Evolutionary conservation across 176 grass and related monocot species (phyloP), one percentile per base, ranked within the genome.

Genomic region (Rhynchospora breviuscula): DNA sequence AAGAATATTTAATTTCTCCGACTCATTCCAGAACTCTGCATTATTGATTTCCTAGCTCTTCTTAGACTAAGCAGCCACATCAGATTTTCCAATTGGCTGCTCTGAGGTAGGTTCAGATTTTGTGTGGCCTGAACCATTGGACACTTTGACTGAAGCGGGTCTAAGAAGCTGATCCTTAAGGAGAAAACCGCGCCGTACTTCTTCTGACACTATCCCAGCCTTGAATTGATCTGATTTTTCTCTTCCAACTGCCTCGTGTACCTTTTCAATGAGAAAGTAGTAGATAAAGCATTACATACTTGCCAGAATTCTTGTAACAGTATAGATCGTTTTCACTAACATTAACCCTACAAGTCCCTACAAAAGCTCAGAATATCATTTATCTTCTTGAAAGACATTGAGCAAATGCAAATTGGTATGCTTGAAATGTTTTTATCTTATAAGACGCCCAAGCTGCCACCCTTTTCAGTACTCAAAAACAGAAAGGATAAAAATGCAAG

Each of bases 71-170:
- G 66, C 77, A n/a, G 45, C 84, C 56, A 84, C 85, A 85, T 91
- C 89, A 53, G n/a, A 58, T 44, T 82, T 68, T 57, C 82, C 79
- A 33, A 78, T 60, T 4, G 84, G 10, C 70, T 88, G 48, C 29
- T 88, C 80, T 8, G 75, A 58, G 60, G 62, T 8, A 14, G 80
- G 67, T 29, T 12, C 78, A n/a, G 79, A 63, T 83, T 64, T 8
- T n/a, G 10, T 65, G 73, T 56, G 81, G 31, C 85, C 81, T 3
- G 88, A 64, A 6, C 96, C 96, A 2, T 73, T 88, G 19, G 96
- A 95, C 44, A 99, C 89, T 82, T 93, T 99, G 29, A 99, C 96
- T 0, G 73, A 66, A 49, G 96, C 96, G 83, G 89, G 85, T 89
- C 96, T 91, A 47, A 99, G 79, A 76, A 99, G 63, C 81, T 62